Evolutionary conservation across 2,329 filamentous ascomycete genomes (phyloP).

Genomic region (Zymoseptoria ardabiliae): DNA sequence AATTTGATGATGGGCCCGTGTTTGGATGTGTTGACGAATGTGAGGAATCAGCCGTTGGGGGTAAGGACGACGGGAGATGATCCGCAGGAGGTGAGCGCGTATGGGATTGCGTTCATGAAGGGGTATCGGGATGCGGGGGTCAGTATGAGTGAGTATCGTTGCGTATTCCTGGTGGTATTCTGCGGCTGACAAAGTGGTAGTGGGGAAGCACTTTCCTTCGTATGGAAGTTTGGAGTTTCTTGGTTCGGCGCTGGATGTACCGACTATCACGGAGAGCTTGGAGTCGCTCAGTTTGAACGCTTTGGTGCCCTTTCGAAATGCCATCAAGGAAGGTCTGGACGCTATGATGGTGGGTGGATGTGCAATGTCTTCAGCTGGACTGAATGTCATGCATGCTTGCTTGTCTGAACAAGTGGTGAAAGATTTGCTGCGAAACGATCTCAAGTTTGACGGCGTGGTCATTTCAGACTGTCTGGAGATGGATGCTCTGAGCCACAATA

Average conservation of each 20-base stretch:
- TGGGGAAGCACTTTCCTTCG: conserved; percentile 93
- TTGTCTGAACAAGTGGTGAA: conserved; percentile 90
- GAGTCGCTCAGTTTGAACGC: conserved; percentile 90
- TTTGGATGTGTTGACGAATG: conserved; percentile 88
- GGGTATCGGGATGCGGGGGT: conserved; percentile 88
- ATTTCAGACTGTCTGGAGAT: conserved; percentile 95
- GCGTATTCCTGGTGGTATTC: background rate
- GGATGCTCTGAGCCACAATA: conserved; percentile 90
- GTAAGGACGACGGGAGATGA: conserved; percentile 88
- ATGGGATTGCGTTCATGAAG: conserved; percentile 81
- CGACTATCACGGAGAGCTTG: conserved; percentile 88
- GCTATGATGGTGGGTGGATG: conserved; percentile 95
- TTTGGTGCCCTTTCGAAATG: conserved; percentile 83
- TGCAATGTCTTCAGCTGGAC: conserved; percentile 80
- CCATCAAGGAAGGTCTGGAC: conserved; percentile 78
- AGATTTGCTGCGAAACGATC: conserved; percentile 76
- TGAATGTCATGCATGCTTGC: conserved; percentile 94
- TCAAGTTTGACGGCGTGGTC: conserved; percentile 84
- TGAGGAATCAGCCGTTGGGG: conserved; percentile 80
- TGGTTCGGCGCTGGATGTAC: conserved; percentile 82
- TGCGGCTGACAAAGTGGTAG: background rate
- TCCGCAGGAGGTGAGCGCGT: conserved; percentile 88
- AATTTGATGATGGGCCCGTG: conserved; percentile 94
- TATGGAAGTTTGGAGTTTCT: conserved; percentile 94
- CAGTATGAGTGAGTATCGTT: conserved; percentile 50